These are phyloP conservation scores for Moricandia moricandioides DNA, from an alignment of 345 rosid species.

Conservation along the genomic window DNA sequence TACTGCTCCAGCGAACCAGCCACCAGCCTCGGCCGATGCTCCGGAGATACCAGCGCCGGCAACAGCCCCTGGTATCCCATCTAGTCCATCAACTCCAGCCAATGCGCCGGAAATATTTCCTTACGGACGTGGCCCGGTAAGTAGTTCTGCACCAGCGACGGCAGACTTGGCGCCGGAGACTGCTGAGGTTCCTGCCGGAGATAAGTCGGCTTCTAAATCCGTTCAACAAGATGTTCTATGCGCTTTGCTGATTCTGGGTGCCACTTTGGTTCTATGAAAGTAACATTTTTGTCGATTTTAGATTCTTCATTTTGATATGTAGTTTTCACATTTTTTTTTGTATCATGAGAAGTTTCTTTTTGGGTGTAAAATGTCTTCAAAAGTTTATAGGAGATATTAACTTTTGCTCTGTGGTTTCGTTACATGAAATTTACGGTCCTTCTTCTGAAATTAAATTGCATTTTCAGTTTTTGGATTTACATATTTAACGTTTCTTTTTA, in stretches of 20 bases:
- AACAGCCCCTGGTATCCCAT: conserved; percentile 40
- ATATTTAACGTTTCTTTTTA: no score
- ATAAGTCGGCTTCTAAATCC: conserved; percentile 44
- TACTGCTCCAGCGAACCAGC: conserved; percentile 10
- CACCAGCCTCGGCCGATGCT: conserved; percentile 38
- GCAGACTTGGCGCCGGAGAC: conserved; percentile 37
- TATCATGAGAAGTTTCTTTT: not conserved
- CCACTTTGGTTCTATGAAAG: not conserved
- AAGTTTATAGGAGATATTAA: not conserved
- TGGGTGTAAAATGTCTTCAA: not conserved
- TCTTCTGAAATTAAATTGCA: not conserved
- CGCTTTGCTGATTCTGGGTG: conserved; percentile 31
- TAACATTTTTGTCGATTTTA: not conserved
- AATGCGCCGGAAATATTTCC: conserved; percentile 54
- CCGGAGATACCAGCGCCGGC: conserved; percentile 42
- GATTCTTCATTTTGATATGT: not conserved
- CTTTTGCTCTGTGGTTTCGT: not conserved
- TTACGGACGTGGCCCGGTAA: conserved; percentile 45
- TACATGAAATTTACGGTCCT: not conserved
- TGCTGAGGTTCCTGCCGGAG: conserved; percentile 36
- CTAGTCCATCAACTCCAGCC: conserved; percentile 49
- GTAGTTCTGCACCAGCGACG: conserved; percentile 16
- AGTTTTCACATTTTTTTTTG: not conserved
- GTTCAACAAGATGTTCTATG: conserved; percentile 24
- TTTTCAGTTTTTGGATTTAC: not conserved